phyloP scores from a whole-genome alignment of 306 rosid genomes.

The Cicer pinnatifidum region DNA sequence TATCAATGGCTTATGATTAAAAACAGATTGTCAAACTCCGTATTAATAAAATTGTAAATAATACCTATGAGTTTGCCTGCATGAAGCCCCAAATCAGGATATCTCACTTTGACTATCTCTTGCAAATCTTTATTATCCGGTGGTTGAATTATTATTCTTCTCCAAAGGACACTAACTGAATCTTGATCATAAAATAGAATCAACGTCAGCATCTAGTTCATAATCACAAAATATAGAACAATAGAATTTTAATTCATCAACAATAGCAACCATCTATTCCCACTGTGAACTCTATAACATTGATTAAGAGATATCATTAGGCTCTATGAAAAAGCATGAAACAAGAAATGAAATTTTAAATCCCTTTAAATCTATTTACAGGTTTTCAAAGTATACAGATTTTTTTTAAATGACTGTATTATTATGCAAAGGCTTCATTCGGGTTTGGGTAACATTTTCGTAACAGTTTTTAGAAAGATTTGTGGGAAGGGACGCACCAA shows the following conservation, averaged over 20 bases:
- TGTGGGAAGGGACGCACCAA: no score
- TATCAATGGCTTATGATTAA: background rate
- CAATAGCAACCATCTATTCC: background rate
- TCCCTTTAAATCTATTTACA: background rate
- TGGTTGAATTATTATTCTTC: constrained; percentile 72
- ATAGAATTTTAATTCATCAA: background rate
- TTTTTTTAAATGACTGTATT: background rate
- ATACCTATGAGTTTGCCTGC: constrained; percentile 67
- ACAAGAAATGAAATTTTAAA: background rate
- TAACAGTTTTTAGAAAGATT: no score
- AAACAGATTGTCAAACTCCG: constrained; percentile 7
- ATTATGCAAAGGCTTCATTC: no score
- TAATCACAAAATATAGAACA: background rate
- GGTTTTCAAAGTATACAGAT: background rate
- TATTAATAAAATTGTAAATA: background rate
- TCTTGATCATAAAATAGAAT: constrained; percentile 60
- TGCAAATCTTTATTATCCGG: constrained; percentile 66
- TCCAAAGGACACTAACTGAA: constrained; percentile 73
- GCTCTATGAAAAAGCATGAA: background rate
- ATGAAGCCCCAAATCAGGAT: constrained; percentile 64
- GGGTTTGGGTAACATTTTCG: no score
- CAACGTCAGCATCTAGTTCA: constrained; percentile 21
- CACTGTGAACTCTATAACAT: background rate
- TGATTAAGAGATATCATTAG: background rate
- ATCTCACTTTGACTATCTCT: constrained; percentile 61